These are phyloP conservation scores for Lenzites betulinus DNA, from an alignment of 768 basidiomycete species.

Conservation along the genomic window DNA sequence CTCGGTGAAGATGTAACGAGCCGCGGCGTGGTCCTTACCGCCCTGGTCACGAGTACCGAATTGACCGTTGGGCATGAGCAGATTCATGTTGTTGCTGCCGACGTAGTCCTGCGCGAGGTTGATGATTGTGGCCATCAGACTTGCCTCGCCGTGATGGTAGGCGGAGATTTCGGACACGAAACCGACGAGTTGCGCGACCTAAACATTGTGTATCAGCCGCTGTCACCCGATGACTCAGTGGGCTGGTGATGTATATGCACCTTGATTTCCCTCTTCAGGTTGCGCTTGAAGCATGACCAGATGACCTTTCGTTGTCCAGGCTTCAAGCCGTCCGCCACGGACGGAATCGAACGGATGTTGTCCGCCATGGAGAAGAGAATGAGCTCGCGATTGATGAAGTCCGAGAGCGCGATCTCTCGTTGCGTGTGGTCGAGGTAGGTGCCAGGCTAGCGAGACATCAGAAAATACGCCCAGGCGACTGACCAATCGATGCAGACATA, in stretches of 20 bases:
- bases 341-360: conserved; percentile 97
- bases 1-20: conserved; percentile 94
- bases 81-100: conserved; percentile 92
- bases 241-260: conserved; percentile 35
- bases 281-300: conserved; percentile 95
- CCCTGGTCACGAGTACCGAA: conserved; percentile 93
- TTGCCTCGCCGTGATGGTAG: conserved; percentile 95
- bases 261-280: conserved; percentile 90
- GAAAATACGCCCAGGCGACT: not conserved
- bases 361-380: conserved; percentile 99
- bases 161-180: conserved; percentile 92
- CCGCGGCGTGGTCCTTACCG: conserved; percentile 95
- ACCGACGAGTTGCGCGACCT: conserved; percentile 95
- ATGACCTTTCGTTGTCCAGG: conserved; percentile 97
- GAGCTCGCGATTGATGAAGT: conserved; percentile 97
- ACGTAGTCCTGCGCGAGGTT: conserved; percentile 93
- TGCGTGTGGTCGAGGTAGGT: conserved; percentile 91
- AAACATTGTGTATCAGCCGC: not conserved
- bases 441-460: conserved; percentile 63
- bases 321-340: conserved; percentile 90
- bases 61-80: conserved; percentile 88
- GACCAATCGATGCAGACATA: conserved; percentile 30
- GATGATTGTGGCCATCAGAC: conserved; percentile 87
- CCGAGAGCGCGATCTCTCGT: conserved; percentile 82
- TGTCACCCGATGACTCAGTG: too few species aligned